These are phyloP conservation scores for Polyrhizophydium stewartii DNA, from an alignment of 371 early-diverging fungal genomes.

Conservation along the genomic window DNA sequence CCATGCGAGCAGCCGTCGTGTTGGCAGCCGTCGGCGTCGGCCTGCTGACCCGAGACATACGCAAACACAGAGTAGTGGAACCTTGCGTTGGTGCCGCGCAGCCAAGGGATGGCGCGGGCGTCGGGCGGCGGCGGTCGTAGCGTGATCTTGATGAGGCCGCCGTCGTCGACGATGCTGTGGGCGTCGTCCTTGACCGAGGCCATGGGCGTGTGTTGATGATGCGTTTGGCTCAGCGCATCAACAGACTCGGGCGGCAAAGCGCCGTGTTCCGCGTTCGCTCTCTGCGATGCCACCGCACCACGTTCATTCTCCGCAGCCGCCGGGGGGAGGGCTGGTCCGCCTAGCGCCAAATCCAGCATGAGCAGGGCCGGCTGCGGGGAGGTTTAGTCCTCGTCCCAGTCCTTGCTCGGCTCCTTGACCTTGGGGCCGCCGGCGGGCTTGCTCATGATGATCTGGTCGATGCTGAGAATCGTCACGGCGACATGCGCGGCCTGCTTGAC, in stretches of 20 bases:
- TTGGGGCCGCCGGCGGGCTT: slow-evolving; percentile 97
- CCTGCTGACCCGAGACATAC: slow-evolving; percentile 22
- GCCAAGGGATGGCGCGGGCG: slow-evolving; percentile 18
- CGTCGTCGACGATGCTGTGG: slow-evolving; percentile 3
- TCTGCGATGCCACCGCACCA: no score
- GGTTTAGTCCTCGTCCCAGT: slow-evolving; percentile 86
- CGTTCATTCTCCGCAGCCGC: no score
- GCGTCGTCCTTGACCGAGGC: no score
- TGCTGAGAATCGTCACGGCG: slow-evolving; percentile 90
- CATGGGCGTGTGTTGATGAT: no score
- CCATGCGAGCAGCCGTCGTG: not conserved
- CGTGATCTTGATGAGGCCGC: slow-evolving; percentile 14
- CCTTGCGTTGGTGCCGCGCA: slow-evolving; percentile 34
- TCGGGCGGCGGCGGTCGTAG: not conserved
- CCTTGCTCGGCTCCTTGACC: slow-evolving; percentile 69
- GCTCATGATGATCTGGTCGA: slow-evolving; percentile 98
- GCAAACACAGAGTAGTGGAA: slow-evolving; percentile 35
- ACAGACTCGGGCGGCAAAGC: no score
- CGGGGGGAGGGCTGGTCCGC: no score
- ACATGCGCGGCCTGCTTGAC: slow-evolving; percentile 88
- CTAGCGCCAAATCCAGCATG: no score
- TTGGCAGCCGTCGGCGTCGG: not conserved
- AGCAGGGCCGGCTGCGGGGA: no score
- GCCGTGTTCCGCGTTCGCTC: no score
- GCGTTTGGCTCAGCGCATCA: no score